Evolutionary conservation across 352 stramenopile genomes (phyloP).

Genomic region (Phytophthora sojae): DNA sequence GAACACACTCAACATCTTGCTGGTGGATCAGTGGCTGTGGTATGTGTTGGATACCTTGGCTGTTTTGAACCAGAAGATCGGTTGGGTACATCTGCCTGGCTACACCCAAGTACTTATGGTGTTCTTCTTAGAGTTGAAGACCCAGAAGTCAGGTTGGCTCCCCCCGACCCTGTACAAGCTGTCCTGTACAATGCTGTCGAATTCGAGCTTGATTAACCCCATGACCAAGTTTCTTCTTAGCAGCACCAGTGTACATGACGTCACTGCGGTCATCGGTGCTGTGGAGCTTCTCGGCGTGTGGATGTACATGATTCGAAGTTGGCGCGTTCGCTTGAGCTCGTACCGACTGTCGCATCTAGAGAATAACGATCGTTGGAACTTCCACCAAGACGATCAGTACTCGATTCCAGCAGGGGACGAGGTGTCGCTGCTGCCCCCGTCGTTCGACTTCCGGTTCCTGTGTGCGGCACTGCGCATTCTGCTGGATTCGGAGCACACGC

Average conservation of each 20-base stretch:
- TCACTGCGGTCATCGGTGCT: slow-evolving; percentile 86
- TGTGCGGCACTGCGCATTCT: slow-evolving; percentile 84
- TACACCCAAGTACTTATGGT: slow-evolving; percentile 91
- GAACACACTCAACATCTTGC: slow-evolving; percentile 89
- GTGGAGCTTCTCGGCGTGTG: slow-evolving; percentile 89
- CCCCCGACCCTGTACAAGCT: slow-evolving; percentile 89
- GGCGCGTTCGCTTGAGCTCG: slow-evolving; percentile 85
- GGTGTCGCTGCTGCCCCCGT: slow-evolving; percentile 84
- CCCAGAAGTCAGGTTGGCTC: slow-evolving; percentile 88
- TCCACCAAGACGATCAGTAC: slow-evolving; percentile 91
- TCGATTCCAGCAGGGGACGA: slow-evolving; percentile 89
- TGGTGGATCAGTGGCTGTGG: slow-evolving; percentile 91
- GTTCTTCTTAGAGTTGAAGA: slow-evolving; percentile 91
- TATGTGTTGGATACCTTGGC: slow-evolving; percentile 91
- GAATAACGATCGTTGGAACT: slow-evolving; percentile 92
- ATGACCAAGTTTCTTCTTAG: slow-evolving; percentile 92
- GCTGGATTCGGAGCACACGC: slow-evolving; percentile 84
- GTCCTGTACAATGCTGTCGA: slow-evolving; percentile 91
- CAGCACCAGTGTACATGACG: slow-evolving; percentile 89
- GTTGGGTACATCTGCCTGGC: slow-evolving; percentile 83
- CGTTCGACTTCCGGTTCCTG: slow-evolving; percentile 90
- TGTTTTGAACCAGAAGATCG: slow-evolving; percentile 91
- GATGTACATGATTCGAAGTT: slow-evolving; percentile 94
- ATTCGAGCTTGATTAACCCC: slow-evolving; percentile 88
- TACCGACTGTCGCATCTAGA: slow-evolving; percentile 89